phyloP scores from a whole-genome alignment of 2,329 filamentous ascomycete genomes.

The Atkinsonella hypoxylon region DNA sequence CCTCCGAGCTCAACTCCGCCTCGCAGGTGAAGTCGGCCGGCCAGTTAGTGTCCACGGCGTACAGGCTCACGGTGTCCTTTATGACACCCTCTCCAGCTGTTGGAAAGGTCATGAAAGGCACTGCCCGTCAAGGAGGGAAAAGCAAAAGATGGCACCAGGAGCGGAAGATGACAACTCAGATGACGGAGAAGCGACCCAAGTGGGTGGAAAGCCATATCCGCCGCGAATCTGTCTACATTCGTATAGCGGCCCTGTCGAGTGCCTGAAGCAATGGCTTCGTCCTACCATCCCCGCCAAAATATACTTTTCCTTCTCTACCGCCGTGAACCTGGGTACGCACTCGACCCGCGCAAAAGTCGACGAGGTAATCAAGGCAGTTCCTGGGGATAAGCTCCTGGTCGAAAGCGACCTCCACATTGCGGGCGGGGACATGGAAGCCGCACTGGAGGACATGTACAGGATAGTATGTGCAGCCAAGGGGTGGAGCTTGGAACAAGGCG shows the following conservation, averaged over 20 bases:
- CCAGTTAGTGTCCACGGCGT: conserved; percentile 63
- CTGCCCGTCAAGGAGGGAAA: conserved; percentile 47
- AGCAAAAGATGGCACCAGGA: conserved; percentile 33
- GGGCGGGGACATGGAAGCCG: conserved; percentile 66
- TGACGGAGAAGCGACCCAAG: conserved; percentile 21
- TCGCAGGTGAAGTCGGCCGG: conserved; percentile 55
- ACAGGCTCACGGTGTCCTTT: conserved; percentile 60
- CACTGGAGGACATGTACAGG: conserved; percentile 64
- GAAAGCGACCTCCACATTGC: conserved; percentile 87
- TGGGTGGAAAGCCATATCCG: conserved; percentile 51
- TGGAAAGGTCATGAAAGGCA: conserved; percentile 62
- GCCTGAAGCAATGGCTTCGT: conserved; percentile 66
- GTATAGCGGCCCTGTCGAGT: conserved; percentile 67
- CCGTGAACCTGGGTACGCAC: conserved; percentile 60
- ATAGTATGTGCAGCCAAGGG: conserved; percentile 65
- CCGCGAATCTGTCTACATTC: conserved; percentile 89
- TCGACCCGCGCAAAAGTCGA: conserved; percentile 38
- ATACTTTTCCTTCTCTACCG: conserved; percentile 79
- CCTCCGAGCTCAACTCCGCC: conserved; percentile 53
- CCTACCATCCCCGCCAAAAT: conserved; percentile 61
- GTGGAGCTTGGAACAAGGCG: conserved; percentile 64
- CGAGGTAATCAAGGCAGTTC: conserved; percentile 57
- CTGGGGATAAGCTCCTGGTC: conserved; percentile 66
- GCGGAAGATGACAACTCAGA: conserved; percentile 30
- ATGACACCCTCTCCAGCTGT: conserved; percentile 48